Percentiles rank a stretch among this genome's conserved stretches.
Evolutionary conservation across 192 early-diverging fungal genomes (phyloP).

Genomic region (Coemansia sp.): DNA sequence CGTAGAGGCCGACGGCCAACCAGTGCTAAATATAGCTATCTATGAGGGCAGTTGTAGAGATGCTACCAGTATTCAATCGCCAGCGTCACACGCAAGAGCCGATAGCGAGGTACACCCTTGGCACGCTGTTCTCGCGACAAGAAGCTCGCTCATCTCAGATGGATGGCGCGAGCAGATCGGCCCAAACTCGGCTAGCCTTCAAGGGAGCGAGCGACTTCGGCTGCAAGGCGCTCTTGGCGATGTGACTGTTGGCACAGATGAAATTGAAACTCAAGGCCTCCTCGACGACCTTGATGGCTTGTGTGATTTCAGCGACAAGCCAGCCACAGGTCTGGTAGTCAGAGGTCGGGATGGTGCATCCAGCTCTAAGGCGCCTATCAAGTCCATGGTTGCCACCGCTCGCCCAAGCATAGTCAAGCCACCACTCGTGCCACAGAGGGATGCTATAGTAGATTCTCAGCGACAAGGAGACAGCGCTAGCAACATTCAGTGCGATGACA

Average conservation of each 20-base stretch:
- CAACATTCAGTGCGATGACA: background rate
- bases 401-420: background rate
- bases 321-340: background rate
- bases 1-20: background rate
- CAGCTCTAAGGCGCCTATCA: background rate
- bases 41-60: background rate
- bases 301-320: constrained; percentile 15
- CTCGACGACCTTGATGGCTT: constrained; percentile 45
- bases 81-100: background rate
- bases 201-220: background rate
- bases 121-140: background rate
- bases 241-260: background rate
- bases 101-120: background rate
- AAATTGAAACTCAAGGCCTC: constrained; percentile 26
- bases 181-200: background rate
- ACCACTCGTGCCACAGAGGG: background rate
- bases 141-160: background rate
- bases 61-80: background rate
- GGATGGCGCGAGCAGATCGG: background rate
- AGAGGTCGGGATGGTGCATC: background rate
- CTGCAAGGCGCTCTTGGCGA: background rate
- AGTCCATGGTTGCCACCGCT: background rate
- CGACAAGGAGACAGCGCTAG: background rate
- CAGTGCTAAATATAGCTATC: background rate
- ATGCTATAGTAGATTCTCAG: too few relatives aligned